Conservation (phyloP, 2,329 filamentous ascomycete species). For the Pseudodiploospora longispora region DNA sequence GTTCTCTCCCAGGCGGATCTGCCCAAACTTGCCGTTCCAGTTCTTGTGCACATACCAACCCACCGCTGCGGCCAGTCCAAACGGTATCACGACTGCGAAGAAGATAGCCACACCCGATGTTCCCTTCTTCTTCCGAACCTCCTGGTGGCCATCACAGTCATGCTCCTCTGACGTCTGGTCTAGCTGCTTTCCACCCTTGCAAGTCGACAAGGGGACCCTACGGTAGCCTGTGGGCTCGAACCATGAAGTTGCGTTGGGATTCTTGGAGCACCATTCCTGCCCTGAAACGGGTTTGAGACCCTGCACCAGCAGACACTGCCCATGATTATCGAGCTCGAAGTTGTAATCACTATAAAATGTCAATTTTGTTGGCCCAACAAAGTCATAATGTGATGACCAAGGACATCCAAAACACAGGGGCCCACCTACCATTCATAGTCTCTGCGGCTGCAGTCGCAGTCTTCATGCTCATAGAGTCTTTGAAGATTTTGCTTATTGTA, state of each 20-base stretch:
- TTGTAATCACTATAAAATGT: conserved; percentile 69
- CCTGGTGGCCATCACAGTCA: conserved; percentile 69
- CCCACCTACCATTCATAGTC: conserved; percentile 83
- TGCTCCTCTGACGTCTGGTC: conserved; percentile 53
- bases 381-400: too few relatives aligned
- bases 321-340: conserved; percentile 70
- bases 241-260: conserved; percentile 68
- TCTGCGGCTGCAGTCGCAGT: conserved; percentile 74
- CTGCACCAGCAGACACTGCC: conserved; percentile 67
- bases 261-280: conserved; percentile 41
- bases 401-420: neutral
- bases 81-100: conserved; percentile 72
- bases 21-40: conserved; percentile 85
- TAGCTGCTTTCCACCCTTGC: conserved; percentile 63
- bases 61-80: conserved; percentile 59
- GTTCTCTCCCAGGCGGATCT: conserved; percentile 78
- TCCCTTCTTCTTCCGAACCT: conserved; percentile 68
- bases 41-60: conserved; percentile 82
- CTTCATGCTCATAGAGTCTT: conserved; percentile 62
- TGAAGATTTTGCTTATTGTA: conserved; percentile 71
- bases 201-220: conserved; percentile 82
- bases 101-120: conserved; percentile 69
- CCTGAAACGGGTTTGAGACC: conserved; percentile 56
- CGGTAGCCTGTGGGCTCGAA: conserved; percentile 84
- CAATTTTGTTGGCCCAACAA: neutral